These are phyloP conservation scores for Rhodamnia rubescens DNA, from an alignment of 345 rosid species.

Conservation along the genomic window DNA sequence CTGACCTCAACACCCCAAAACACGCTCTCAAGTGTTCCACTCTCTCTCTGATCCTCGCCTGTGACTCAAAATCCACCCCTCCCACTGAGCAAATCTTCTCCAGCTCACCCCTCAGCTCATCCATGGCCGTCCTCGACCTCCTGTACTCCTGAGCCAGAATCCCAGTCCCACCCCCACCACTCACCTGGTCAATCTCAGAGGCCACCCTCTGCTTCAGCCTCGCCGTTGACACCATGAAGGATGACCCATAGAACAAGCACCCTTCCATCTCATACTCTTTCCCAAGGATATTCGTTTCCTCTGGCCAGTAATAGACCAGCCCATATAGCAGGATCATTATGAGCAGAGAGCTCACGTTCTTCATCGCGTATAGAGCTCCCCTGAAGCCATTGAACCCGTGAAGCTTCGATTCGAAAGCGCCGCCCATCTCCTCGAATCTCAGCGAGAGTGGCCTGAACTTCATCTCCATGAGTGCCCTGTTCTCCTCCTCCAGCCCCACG, in stretches of 20 bases:
- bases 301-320: constrained; percentile 57
- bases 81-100: constrained; percentile 42
- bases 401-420: constrained; percentile 55
- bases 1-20: constrained; percentile 65
- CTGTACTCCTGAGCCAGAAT: constrained; percentile 57
- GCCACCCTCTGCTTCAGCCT: constrained; percentile 75
- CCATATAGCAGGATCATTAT: constrained; percentile 63
- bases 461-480: constrained; percentile 67
- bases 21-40: constrained; percentile 50
- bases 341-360: constrained; percentile 69
- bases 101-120: constrained; percentile 62
- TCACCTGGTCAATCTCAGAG: constrained; percentile 40
- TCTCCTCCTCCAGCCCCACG: constrained; percentile 68
- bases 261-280: constrained; percentile 34
- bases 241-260: constrained; percentile 33
- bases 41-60: constrained; percentile 30
- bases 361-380: constrained; percentile 77
- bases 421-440: constrained; percentile 52
- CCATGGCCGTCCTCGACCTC: constrained; percentile 61
- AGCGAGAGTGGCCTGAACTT: constrained; percentile 55
- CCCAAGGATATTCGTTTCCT: constrained; percentile 13
- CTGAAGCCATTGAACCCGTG: constrained; percentile 89
- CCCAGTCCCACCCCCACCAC: constrained; percentile 34
- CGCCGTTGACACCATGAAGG: constrained; percentile 56
- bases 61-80: constrained; percentile 22